Conservation (phyloP, 129 eudicot species). For the Scalesia atractyloides region DNA sequence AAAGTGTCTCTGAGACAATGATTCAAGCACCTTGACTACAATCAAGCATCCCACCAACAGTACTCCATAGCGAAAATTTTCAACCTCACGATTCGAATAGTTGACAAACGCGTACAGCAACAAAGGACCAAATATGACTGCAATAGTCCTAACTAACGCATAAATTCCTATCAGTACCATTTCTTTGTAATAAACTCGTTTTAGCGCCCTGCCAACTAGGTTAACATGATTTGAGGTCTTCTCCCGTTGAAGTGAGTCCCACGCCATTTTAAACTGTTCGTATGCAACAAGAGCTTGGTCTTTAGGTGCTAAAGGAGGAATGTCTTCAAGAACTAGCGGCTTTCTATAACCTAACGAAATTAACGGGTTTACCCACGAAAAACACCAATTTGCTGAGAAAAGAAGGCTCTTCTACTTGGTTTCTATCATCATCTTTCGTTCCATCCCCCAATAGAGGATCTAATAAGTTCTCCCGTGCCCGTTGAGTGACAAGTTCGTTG, state of each 20-base stretch:
- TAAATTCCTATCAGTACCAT: conserved; percentile 41
- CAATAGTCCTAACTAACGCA: conserved; percentile 42
- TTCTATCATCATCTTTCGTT: conserved; percentile 13
- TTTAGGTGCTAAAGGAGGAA: conserved; percentile 44
- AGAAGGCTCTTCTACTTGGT: conserved; percentile 28
- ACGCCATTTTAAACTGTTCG: conserved; percentile 39
- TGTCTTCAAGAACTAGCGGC: conserved; percentile 47
- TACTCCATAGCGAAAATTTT: conserved; percentile 37
- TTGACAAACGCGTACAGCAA: conserved; percentile 58
- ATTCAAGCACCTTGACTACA: conserved; percentile 61
- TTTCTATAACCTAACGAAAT: conserved; percentile 48
- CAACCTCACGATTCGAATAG: conserved; percentile 35
- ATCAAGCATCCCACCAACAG: conserved; percentile 57
- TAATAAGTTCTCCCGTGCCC: not conserved
- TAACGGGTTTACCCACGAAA: conserved; percentile 62
- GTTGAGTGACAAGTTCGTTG: conserved; percentile 15
- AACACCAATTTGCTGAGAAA: conserved; percentile 48
- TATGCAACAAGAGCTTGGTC: conserved; percentile 53
- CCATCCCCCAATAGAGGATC: conserved; percentile 43
- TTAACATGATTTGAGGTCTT: conserved; percentile 29
- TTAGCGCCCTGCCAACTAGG: conserved; percentile 38
- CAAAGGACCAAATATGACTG: conserved; percentile 46
- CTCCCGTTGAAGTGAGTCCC: conserved; percentile 37
- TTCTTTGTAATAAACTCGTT: conserved; percentile 45
- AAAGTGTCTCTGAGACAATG: conserved; percentile 66